Base-by-base conservation (phyloP, 768 basidiomycete species). In the Dacryopinax spathularia region DNA sequence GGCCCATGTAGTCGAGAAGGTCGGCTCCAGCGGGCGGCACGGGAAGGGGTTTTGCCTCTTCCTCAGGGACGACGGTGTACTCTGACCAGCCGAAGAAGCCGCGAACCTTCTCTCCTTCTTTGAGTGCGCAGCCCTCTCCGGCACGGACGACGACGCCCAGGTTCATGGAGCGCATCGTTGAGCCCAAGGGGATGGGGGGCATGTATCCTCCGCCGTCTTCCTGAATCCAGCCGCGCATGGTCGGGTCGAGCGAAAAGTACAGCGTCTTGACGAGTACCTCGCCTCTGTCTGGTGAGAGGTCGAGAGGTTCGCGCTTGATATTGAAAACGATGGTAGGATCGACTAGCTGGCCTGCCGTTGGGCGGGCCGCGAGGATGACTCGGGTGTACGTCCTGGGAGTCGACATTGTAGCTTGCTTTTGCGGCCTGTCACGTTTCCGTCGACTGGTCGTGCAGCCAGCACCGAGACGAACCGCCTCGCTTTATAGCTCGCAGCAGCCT, bases 151-250 rank as follows among this genome's bases (percentile, higher is more conserved):
- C 70, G 36, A 84, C 77, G 39, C 86, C 89, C 18, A 92, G 71
- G 1, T 83, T 86, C 18, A 68, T 63, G 0, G 85, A 84, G 20
- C 90, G 82, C 91, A 94, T 94, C 12, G 83, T 82, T 48, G 74
- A 86, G 34, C 85, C 86, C 67, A 92, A 6, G 13, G 18, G 70
- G 3, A 85, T 83, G 9, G 88, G 88, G 15, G 82, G 81, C 16
- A 88, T 60, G 70, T 91, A 91, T 68, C 83, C 85, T 48, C 91
- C 79, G 16, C 70, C 71, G 71, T 90, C 87, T 65, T 81, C 82
- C n/a, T n/a, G n/a, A 60, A 98, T 70, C 80, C 88, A 96, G 13
- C 82, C 84, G 9, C 91, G 81, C 89, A 92, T 91, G 0, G 91
- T 89, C 20, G 93, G 91, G 69, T 96, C 93, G 67, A 96, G 72